These are phyloP conservation scores for Annona squamosa DNA, from an alignment of 164 flowering plant species.

Conservation along the genomic window DNA sequence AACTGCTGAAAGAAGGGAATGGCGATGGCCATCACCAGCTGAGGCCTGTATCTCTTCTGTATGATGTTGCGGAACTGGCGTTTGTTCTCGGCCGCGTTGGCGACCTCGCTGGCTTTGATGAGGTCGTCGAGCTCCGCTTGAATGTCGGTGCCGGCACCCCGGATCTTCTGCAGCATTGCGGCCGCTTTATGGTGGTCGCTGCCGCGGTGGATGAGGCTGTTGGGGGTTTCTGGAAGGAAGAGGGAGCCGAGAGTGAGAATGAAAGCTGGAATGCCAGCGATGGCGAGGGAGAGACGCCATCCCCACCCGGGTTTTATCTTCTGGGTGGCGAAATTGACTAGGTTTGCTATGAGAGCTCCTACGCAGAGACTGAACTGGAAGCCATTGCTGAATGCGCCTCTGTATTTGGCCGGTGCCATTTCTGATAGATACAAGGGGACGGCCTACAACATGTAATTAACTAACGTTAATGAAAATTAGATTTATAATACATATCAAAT, in stretches of 20 bases:
- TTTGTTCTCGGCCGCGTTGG: constrained; percentile 3
- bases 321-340: constrained; percentile 23
- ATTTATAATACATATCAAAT: too few relatives aligned
- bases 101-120: constrained; percentile 10
- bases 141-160: constrained; percentile 46
- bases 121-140: constrained; percentile 41
- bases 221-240: constrained; percentile 28
- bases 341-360: constrained; percentile 28
- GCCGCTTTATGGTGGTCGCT: constrained; percentile 12
- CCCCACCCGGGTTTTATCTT: constrained; percentile 24
- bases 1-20: constrained; percentile 27
- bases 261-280: constrained; percentile 24
- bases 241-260: constrained; percentile 21
- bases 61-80: constrained; percentile 11
- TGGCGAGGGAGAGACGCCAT: constrained; percentile 25
- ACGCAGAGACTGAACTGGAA: constrained; percentile 51
- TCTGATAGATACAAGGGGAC: constrained; percentile 73
- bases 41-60: constrained; percentile 17
- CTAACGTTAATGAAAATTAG: too few relatives aligned
- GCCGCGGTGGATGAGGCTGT: constrained; percentile 20
- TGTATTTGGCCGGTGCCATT: constrained; percentile 42
- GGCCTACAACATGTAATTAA: constrained; percentile 25
- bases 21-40: constrained; percentile 20
- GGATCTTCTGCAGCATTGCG: constrained; percentile 21
- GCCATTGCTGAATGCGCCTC: constrained; percentile 55